These are phyloP conservation scores for Lycium ferocissimum DNA, from an alignment of 257 asterid genomes.

Conservation along the genomic window DNA sequence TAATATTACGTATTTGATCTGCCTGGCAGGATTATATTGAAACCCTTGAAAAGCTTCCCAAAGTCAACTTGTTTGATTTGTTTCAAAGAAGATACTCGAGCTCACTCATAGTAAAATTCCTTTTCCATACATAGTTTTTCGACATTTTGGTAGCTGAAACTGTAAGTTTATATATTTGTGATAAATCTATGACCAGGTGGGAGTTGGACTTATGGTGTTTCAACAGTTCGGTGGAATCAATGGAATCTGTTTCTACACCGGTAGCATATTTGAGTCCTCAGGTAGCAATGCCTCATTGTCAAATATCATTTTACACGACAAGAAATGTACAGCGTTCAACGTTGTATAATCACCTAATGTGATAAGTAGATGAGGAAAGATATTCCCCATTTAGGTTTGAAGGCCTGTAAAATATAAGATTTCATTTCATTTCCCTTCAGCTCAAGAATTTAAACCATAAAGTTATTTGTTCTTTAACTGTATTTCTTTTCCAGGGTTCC, in stretches of 20 bases:
- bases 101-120: constrained; percentile 68
- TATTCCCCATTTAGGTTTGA: neutral
- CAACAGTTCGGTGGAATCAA: constrained; percentile 97
- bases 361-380: neutral
- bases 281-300: constrained; percentile 49
- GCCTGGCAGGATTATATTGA: constrained; percentile 75
- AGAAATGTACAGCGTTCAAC: neutral
- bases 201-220: constrained; percentile 92
- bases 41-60: constrained; percentile 79
- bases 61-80: constrained; percentile 73
- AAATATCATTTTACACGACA: neutral
- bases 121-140: neutral
- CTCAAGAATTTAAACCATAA: neutral
- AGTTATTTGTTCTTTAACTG: neutral
- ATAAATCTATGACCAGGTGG: constrained; percentile 58
- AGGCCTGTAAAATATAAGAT: neutral
- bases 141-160: neutral
- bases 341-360: neutral
- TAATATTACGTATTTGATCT: neutral
- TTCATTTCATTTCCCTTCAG: neutral
- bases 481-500: constrained; percentile 62
- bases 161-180: neutral
- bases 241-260: constrained; percentile 86
- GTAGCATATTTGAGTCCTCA: constrained; percentile 86
- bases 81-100: constrained; percentile 72